A percentile compares a stretch with the other conserved stretches of the same genome.
phyloP scores from a whole-genome alignment of 768 basidiomycete species.

The Tulasnella calospora region DNA sequence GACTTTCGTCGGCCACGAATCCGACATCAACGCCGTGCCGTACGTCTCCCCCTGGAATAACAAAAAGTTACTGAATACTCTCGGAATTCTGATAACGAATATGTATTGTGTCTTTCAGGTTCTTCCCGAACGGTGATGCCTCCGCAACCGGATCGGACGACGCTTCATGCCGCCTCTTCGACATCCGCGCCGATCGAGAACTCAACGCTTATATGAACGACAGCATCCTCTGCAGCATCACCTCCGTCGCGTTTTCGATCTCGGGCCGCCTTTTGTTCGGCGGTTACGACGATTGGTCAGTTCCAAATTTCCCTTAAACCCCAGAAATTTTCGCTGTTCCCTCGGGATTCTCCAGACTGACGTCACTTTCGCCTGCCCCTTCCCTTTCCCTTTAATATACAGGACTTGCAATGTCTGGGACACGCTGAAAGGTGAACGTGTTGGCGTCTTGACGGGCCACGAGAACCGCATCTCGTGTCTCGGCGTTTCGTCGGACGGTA shows the following conservation, averaged over 20 bases:
- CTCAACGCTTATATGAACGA: slow-evolving; percentile 96
- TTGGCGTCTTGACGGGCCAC: slow-evolving; percentile 94
- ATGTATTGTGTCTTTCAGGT: slow-evolving; percentile 49
- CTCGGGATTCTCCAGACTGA: background rate
- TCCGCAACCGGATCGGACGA: slow-evolving; percentile 99
- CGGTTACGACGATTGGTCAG: slow-evolving; percentile 91
- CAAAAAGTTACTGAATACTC: background rate
- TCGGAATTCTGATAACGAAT: background rate
- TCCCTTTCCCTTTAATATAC: background rate
- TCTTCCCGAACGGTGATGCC: slow-evolving; percentile 99
- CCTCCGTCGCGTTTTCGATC: slow-evolving; percentile 96
- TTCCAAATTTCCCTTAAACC: too few species aligned
- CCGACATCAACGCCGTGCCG: slow-evolving; percentile 99
- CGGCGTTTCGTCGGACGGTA: slow-evolving; percentile 92
- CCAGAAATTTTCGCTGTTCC: background rate
- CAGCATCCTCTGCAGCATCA: slow-evolving; percentile 98
- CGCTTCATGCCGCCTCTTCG: slow-evolving; percentile 95
- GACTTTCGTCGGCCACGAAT: slow-evolving; percentile 97
- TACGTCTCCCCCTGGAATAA: slow-evolving; percentile 43
- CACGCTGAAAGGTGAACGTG: slow-evolving; percentile 95
- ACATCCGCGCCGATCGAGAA: slow-evolving; percentile 96
- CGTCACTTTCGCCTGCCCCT: background rate
- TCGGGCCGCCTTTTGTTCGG: slow-evolving; percentile 97
- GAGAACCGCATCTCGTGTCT: slow-evolving; percentile 97
- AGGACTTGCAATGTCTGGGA: slow-evolving; percentile 98